Conservation (phyloP, 306 rosid genomes). For the Vigna angularis region DNA sequence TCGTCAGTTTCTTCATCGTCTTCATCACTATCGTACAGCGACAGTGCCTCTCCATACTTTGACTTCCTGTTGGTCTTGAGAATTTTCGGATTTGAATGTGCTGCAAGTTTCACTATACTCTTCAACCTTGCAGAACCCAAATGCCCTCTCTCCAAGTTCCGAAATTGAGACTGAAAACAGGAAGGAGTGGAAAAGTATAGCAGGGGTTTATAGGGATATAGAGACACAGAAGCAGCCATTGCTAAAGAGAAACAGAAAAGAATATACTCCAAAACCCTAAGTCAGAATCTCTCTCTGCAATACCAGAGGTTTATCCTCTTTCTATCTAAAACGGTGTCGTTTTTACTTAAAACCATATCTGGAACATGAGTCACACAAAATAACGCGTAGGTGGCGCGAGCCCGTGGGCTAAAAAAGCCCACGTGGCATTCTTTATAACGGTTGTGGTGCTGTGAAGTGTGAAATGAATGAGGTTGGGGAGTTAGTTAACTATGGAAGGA, state of each 20-base stretch:
- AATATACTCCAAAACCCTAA: constrained; percentile 88
- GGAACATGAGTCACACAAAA: constrained; percentile 24
- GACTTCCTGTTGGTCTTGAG: constrained; percentile 77
- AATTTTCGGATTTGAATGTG: constrained; percentile 81
- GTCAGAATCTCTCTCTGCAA: constrained; percentile 34
- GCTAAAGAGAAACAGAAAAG: constrained; percentile 33
- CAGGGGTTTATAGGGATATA: constrained; percentile 50
- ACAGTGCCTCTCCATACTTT: constrained; percentile 57
- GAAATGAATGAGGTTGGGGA: neutral
- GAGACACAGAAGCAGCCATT: constrained; percentile 59
- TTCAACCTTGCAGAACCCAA: constrained; percentile 16
- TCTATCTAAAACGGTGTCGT: constrained; percentile 20
- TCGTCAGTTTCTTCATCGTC: constrained; percentile 47
- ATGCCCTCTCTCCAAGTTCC: constrained; percentile 20
- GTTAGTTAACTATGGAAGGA: constrained; percentile 54
- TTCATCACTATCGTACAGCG: constrained; percentile 62
- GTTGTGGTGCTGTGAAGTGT: neutral
- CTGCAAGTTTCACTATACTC: constrained; percentile 59
- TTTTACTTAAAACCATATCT: neutral
- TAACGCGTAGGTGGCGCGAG: constrained; percentile 53
- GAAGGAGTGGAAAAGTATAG: constrained; percentile 38
- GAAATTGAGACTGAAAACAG: constrained; percentile 29
- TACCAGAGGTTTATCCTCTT: constrained; percentile 31
- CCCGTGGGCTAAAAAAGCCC: constrained; percentile 29
- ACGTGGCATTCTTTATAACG: constrained; percentile 51